Evolutionary conservation across 371 early-diverging fungal genomes (phyloP).

Genomic region (Mucor piriformis): DNA sequence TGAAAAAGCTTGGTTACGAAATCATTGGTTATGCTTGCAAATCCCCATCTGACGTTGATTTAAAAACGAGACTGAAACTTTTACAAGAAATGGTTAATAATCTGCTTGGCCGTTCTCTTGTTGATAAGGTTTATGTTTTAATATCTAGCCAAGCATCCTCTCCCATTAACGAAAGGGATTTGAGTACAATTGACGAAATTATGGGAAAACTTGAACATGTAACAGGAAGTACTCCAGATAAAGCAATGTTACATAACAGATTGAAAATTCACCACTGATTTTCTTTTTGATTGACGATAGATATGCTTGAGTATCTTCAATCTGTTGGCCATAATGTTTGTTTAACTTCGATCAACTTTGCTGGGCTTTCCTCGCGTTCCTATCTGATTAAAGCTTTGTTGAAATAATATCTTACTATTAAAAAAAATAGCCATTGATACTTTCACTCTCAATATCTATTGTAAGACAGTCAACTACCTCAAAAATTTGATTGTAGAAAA

Average conservation of each 20-base stretch:
- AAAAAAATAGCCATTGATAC: conserved; percentile 16
- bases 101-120: conserved; percentile 19
- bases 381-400: conserved; percentile 16
- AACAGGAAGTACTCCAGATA: conserved; percentile 23
- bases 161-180: conserved; percentile 21
- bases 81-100: conserved; percentile 9
- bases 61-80: conserved; percentile 12
- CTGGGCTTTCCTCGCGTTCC: conserved; percentile 16
- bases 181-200: conserved; percentile 21
- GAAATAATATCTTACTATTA: conserved; percentile 15
- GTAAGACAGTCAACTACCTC: conserved; percentile 5
- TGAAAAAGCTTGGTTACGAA: conserved; percentile 16
- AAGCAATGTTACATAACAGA: conserved; percentile 16
- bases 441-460: conserved; percentile 8
- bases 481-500: conserved; percentile 19
- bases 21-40: conserved; percentile 16
- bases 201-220: conserved; percentile 19
- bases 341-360: conserved; percentile 20
- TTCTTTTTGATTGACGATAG: conserved; percentile 24
- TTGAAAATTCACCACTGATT: conserved; percentile 18
- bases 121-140: conserved; percentile 15
- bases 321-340: conserved; percentile 16
- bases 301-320: conserved; percentile 19
- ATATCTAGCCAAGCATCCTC: conserved; percentile 16
- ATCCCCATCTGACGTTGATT: conserved; percentile 5